Base-by-base conservation (phyloP, 164 flowering plant genomes). In the Euptelea pleiosperma region DNA sequence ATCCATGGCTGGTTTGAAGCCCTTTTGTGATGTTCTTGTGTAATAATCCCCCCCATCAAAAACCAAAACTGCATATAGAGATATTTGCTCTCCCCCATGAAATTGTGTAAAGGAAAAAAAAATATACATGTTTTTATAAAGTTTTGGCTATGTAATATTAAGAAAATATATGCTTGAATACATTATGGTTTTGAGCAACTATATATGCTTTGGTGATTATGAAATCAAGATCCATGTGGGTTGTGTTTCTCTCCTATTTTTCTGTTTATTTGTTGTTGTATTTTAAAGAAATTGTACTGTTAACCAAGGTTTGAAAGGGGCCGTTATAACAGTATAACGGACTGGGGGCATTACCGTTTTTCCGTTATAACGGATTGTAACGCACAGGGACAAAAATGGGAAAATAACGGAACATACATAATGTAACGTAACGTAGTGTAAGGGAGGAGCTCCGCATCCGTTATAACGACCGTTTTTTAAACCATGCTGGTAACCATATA, bases 1-100 rank as follows among this genome's bases (percentile, higher is more conserved):
- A 36, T 25, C 52, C 31, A 29, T 55, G 54, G 60, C 40, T 39
- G 45, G 8, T n/a, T n/a, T n/a, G 24, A 8, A 11, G 40, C 11
- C 42, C 55, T 35, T 63, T 45, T 55, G 44, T 44, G 26, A 55
- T 63, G 44, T 57, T 53, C 3, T 25, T 63, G 49, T 63, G 60
- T 63, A 63, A 45, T 63, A 36, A 44, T 55, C 39, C 46, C 21
- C 50, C 12, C 9, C 25, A n/a, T 21, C 14, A 61, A 28, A 53
- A 28, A 53, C 52, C 53, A 55, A 36, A 41, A 63, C 55, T 29
- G 18, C 46, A 50, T 15, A 36, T 22, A 53, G 55, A 45, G 21
- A 55, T 43, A 29, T 33, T 63, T 47, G 55, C 52, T 54, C 40
- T 44, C 18, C 40, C 36, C 18, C 34, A 44, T 55, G 55, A 30